Evolutionary conservation across 2,329 filamentous ascomycete species (phyloP).

Genomic region (Pyrenochaeta sp.): DNA sequence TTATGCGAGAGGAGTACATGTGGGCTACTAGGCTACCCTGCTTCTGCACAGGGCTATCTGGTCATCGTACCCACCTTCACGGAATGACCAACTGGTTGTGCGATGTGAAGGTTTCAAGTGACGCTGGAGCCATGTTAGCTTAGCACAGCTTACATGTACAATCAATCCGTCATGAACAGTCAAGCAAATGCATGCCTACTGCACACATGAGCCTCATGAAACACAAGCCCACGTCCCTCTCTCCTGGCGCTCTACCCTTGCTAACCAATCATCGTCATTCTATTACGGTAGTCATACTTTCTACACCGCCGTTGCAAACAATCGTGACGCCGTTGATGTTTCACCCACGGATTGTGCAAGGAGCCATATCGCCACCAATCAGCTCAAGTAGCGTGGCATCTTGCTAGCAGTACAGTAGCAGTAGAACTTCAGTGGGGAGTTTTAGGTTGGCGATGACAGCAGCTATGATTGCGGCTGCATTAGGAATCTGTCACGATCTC

Average conservation of each 20-base stretch:
- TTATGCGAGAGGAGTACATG: no score
- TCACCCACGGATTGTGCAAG: background rate
- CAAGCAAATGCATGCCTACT: background rate
- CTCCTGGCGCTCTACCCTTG: background rate
- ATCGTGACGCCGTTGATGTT: conserved; percentile 1
- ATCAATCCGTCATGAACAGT: no score
- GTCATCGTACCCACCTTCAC: no score
- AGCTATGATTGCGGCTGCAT: background rate
- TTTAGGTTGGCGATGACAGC: background rate
- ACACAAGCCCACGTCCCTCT: background rate
- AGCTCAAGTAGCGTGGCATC: no score
- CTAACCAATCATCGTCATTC: background rate
- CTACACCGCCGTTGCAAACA: background rate
- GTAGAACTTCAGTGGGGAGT: no score
- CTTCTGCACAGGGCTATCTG: no score
- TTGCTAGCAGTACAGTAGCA: no score
- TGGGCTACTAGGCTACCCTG: no score
- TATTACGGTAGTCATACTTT: background rate
- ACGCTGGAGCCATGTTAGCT: no score
- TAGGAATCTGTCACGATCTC: conserved; percentile 9
- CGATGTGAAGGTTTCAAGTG: no score
- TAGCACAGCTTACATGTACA: no score
- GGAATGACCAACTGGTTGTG: no score
- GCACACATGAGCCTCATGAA: background rate
- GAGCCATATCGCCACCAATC: background rate